Percentiles rank a stretch among this genome's conserved stretches.
These are phyloP conservation scores for Sisymbrium irio DNA, from an alignment of 345 rosid genomes.

Conservation along the genomic window DNA sequence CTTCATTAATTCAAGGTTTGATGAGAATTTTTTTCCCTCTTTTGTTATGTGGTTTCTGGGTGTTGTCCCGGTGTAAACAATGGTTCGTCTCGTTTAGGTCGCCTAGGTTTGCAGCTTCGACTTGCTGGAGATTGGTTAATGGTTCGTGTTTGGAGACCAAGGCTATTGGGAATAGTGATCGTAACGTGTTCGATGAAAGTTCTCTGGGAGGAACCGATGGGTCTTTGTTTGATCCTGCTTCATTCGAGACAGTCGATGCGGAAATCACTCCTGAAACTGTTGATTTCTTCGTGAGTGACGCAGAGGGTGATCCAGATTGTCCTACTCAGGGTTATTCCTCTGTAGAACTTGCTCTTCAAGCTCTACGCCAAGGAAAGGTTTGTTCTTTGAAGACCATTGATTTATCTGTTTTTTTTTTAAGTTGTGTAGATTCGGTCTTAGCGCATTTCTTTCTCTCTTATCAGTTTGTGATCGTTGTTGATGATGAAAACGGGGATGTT, in stretches of 20 bases:
- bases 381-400: not conserved
- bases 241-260: slow-evolving; percentile 49
- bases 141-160: slow-evolving; percentile 38
- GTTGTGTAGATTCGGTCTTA: slow-evolving; percentile 1
- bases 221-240: slow-evolving; percentile 35
- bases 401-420: not conserved
- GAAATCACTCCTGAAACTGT: slow-evolving; percentile 61
- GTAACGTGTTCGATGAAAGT: slow-evolving; percentile 47
- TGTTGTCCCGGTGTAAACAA: not conserved
- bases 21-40: not conserved
- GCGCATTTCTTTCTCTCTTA: not conserved
- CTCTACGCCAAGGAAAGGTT: slow-evolving; percentile 73
- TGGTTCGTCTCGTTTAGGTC: slow-evolving; percentile 35
- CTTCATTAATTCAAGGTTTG: slow-evolving; percentile 42
- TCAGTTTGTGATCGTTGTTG: slow-evolving; percentile 88
- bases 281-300: slow-evolving; percentile 87
- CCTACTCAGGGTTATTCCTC: slow-evolving; percentile 75
- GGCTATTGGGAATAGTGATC: slow-evolving; percentile 38
- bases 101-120: slow-evolving; percentile 31
- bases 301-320: slow-evolving; percentile 90
- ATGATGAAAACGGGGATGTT: slow-evolving; percentile 67
- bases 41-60: not conserved
- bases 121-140: slow-evolving; percentile 40
- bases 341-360: slow-evolving; percentile 55
- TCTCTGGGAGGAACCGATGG: slow-evolving; percentile 36